Base-by-base conservation (phyloP, 371 early-diverging fungal genomes). In the Mucor saturninus region DNA sequence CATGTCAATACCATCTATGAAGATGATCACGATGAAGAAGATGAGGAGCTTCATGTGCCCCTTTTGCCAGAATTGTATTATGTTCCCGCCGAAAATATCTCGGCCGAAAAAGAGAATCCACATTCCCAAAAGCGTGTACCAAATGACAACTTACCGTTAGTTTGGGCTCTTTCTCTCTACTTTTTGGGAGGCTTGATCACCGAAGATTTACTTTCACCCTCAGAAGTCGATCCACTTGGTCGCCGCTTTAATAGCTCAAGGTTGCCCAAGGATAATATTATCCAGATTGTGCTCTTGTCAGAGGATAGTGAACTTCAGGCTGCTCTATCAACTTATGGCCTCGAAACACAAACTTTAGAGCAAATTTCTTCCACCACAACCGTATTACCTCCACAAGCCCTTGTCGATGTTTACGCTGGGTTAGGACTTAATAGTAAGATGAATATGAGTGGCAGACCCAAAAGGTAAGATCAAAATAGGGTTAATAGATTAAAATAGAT, bases 91-190 rank as follows among this genome's bases (percentile, higher is more conserved):
- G 89, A 91, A 31, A 37, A 70, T 0, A 88, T 94, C 56, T 90
- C 91, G 1, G 90, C 86, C 3, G 95, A 95, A 69, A 88, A 85
- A 60, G 75, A 69, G n/a, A 67, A 88, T 38, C 94, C 92, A 11
- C 87, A 90, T 29, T 84, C 90, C 1, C 93, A 93, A 67, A 80
- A 81, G n/a, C 84, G 95, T 42, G 69, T 89, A 21, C 90, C 95
- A 3, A 93, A 93, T 63, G 93, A 93, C 62, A 95, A 95, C 65
- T 80, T 93, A 0, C 95, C 95, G 2, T 75, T 95, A n/a, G 95
- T 94, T 1, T 95, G 95, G 95, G 93, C 95, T 5, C 90, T 94
- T 56, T 91, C 91, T 2, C 83, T 95, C 10, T 93, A 89, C 64
- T 84, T 92, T 48, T 82, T 94, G 32, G 93, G 94, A 15, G 79